Evolutionary conservation across 2,329 filamentous ascomycete species (phyloP).

Genomic region (Colletotrichum magnum): DNA sequence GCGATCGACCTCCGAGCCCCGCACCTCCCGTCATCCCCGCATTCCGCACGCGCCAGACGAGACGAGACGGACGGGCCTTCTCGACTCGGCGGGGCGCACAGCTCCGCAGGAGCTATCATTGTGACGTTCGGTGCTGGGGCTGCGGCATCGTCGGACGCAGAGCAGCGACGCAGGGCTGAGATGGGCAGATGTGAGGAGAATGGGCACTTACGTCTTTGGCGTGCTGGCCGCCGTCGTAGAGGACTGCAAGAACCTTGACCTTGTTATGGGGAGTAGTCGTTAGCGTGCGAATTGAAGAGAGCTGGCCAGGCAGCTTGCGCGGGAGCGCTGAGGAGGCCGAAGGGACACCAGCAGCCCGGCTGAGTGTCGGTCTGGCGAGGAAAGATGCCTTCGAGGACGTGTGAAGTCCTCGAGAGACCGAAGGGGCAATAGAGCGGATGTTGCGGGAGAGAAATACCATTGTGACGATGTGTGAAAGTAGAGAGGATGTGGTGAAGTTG

Average conservation of each 20-base stretch:
- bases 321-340: conserved; percentile 51
- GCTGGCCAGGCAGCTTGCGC: conserved; percentile 54
- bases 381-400: conserved; percentile 44
- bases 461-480: conserved; percentile 36
- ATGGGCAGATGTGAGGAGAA: not conserved
- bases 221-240: conserved; percentile 94
- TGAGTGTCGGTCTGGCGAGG: conserved; percentile 40
- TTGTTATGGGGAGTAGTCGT: conserved; percentile 63
- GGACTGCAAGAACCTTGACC: conserved; percentile 95
- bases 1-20: conserved; percentile 41
- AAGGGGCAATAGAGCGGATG: conserved; percentile 44
- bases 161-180: not conserved
- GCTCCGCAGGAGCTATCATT: conserved; percentile 34
- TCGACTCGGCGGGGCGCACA: conserved; percentile 31
- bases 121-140: conserved; percentile 27
- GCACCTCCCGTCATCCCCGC: conserved; percentile 40
- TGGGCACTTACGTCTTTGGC: conserved; percentile 79
- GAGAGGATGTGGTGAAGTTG: conserved; percentile 16
- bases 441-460: conserved; percentile 52
- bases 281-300: conserved; percentile 72
- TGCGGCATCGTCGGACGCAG: not conserved
- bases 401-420: conserved; percentile 46
- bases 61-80: conserved; percentile 2
- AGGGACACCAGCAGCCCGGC: conserved; percentile 32
- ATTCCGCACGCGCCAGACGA: conserved; percentile 25